Evolutionary conservation across 2,329 filamentous ascomycete genomes (phyloP).

Genomic region (Botrytis sinoallii): DNA sequence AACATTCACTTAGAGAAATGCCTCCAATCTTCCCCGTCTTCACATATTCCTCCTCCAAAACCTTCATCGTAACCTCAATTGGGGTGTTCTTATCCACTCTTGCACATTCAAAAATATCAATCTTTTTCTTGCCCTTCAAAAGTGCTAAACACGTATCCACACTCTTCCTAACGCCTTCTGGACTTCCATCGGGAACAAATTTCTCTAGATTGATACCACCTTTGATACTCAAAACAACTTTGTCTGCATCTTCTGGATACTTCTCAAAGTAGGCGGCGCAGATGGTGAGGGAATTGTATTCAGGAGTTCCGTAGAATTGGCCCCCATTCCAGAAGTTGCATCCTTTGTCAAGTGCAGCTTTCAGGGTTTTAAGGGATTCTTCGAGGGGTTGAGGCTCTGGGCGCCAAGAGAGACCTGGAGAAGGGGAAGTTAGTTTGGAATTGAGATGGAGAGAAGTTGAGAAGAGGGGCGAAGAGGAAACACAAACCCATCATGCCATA

Average conservation of each 20-base stretch:
- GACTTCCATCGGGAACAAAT: slow-evolving; percentile 48
- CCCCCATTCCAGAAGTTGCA: slow-evolving; percentile 59
- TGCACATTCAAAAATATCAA: slow-evolving; percentile 54
- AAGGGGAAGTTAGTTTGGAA: slow-evolving; percentile 2
- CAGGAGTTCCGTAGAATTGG: slow-evolving; percentile 61
- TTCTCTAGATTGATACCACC: slow-evolving; percentile 45
- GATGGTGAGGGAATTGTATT: slow-evolving; percentile 57
- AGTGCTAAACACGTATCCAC: slow-evolving; percentile 53
- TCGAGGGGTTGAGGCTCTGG: slow-evolving; percentile 41
- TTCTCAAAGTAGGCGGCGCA: slow-evolving; percentile 60
- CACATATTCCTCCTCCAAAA: slow-evolving; percentile 39
- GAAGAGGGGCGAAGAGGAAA: background rate
- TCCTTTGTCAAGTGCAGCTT: slow-evolving; percentile 47
- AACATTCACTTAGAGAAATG: slow-evolving; percentile 45
- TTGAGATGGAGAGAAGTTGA: background rate
- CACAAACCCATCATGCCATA: slow-evolving; percentile 31
- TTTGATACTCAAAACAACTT: slow-evolving; percentile 62
- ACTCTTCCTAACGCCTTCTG: slow-evolving; percentile 52
- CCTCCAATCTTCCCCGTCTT: slow-evolving; percentile 45
- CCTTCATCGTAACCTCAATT: slow-evolving; percentile 41
- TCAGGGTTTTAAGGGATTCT: slow-evolving; percentile 53
- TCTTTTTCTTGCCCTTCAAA: slow-evolving; percentile 48
- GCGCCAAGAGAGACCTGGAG: slow-evolving; percentile 38
- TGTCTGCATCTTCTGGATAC: slow-evolving; percentile 61
- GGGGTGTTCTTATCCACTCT: slow-evolving; percentile 44